Evolutionary conservation across 1,284 basidiomycete genomes (phyloP).

Genomic region (Boletellus deceptivus): DNA sequence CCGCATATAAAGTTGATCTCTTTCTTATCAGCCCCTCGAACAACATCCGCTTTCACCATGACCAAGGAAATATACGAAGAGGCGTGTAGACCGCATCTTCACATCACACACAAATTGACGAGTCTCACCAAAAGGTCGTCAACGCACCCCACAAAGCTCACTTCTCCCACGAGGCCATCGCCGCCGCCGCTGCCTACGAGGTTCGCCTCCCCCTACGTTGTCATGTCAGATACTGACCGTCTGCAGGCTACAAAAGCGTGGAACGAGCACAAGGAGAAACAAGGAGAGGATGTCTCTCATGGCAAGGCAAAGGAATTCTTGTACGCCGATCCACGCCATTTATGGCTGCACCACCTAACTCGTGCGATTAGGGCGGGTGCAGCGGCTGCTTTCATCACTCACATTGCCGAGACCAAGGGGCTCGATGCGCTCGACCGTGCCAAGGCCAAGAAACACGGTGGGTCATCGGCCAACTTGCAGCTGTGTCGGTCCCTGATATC

Average conservation of each 20-base stretch:
- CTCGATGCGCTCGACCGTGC: slow-evolving; percentile 39
- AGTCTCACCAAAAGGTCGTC: slow-evolving; percentile 25
- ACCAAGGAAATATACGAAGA: slow-evolving; percentile 13
- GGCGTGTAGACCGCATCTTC: slow-evolving; percentile 8
- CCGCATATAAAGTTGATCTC: slow-evolving; percentile 23
- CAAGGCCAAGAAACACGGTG: slow-evolving; percentile 38
- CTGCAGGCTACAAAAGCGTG: slow-evolving; percentile 30
- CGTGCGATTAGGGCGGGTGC: slow-evolving; percentile 27
- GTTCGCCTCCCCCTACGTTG: slow-evolving; percentile 5
- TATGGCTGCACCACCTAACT: background rate
- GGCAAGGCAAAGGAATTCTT: slow-evolving; percentile 21
- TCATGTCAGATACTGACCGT: slow-evolving; percentile 2
- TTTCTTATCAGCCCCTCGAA: slow-evolving; percentile 6
- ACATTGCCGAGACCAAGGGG: slow-evolving; percentile 50
- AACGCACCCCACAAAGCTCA: slow-evolving; percentile 33
- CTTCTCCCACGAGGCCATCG: slow-evolving; percentile 30
- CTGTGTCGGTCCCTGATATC: background rate
- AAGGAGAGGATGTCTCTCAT: slow-evolving; percentile 17
- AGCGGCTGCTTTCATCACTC: slow-evolving; percentile 45
- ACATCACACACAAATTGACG: background rate
- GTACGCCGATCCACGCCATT: slow-evolving; percentile 13
- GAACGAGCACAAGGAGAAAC: slow-evolving; percentile 19
- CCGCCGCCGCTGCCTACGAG: slow-evolving; percentile 29
- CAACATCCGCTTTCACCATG: slow-evolving; percentile 12
- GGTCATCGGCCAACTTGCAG: background rate